Percentiles rank a stretch among this genome's conserved stretches.
Evolutionary conservation across 345 rosid species (phyloP).

Genomic region (Salix viminalis): DNA sequence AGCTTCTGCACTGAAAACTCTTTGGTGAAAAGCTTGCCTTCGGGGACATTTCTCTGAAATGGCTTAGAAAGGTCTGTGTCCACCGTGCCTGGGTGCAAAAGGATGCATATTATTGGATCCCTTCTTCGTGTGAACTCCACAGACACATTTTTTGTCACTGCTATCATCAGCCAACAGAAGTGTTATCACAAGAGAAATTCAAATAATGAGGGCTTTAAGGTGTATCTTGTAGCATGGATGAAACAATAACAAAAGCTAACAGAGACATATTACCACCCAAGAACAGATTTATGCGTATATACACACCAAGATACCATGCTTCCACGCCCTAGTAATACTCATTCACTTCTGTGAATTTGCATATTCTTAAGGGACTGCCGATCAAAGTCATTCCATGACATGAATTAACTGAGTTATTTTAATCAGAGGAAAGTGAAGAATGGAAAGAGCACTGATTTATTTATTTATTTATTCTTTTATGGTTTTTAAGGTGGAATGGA

Average conservation of each 20-base stretch:
- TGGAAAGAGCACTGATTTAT: neutral
- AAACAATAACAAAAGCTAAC: neutral
- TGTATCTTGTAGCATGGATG: neutral
- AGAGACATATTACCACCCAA: neutral
- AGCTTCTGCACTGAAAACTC: constrained; percentile 78
- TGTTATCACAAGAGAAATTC: neutral
- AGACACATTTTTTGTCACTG: constrained; percentile 67
- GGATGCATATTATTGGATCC: constrained; percentile 72
- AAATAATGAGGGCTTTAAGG: neutral
- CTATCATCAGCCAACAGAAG: constrained; percentile 16
- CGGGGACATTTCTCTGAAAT: constrained; percentile 74
- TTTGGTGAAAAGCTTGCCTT: constrained; percentile 74
- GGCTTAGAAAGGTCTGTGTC: constrained; percentile 90
- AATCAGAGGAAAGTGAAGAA: neutral
- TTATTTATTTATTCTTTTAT: no score
- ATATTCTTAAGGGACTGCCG: neutral
- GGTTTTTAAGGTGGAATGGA: neutral
- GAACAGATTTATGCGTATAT: no score
- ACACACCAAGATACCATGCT: neutral
- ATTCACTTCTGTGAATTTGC: neutral
- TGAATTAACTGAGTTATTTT: neutral
- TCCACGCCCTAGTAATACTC: neutral
- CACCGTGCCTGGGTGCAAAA: constrained; percentile 93
- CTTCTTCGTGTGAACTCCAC: constrained; percentile 71
- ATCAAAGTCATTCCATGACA: neutral